Evolutionary conservation across 345 rosid species (phyloP), one percentile per base, ranked within the genome.

Genomic region (Noccaea bulbosa): DNA sequence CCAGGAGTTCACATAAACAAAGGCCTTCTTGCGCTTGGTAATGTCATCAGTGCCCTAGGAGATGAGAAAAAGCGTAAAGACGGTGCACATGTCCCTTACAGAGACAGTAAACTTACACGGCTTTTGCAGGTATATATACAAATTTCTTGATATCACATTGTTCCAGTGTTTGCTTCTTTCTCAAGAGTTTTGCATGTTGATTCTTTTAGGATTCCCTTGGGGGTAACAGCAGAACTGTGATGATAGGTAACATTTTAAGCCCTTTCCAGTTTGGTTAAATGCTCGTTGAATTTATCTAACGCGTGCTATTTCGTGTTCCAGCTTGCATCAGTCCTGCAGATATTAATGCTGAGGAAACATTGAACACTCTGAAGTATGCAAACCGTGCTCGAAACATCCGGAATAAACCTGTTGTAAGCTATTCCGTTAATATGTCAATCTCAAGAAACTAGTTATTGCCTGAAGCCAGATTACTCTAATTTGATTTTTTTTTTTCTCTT

Each of bases 291-390:
- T 12, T 44, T 0, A 14, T 48, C 12, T 57, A 54, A 16, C 39
- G 48, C 27, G 53, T 46, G 61, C 32, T 76, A 8, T 63, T 63
- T 35, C 5, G 41, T 22, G 69, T 53, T 71, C 48, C 84, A 94
- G 98, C 99, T 66, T 94, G 99, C 86, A 87, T 94, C 72, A 94
- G 99, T 73, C 99, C 98, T 35, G 99, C 99, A 49, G 99, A 94
- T 81, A 91, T 89, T 62, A 94, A 94, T 81, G 99, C 93, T 2
- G 99, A 94, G 86, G 99, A 94, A 79, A 91, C 98, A 8, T 91
- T 94, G 11, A 94, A 94, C 81, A 94, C 99, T 54, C 77, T 94
- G 54, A 94, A 94, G 78, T 94, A 94, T 73, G 99, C 99, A 68
- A 94, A 94, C 83, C 99, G 99, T 63, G 99, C 98, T 77, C 93